These are phyloP conservation scores for Euclidium syriacum DNA, from an alignment of 345 rosid species.

Conservation along the genomic window DNA sequence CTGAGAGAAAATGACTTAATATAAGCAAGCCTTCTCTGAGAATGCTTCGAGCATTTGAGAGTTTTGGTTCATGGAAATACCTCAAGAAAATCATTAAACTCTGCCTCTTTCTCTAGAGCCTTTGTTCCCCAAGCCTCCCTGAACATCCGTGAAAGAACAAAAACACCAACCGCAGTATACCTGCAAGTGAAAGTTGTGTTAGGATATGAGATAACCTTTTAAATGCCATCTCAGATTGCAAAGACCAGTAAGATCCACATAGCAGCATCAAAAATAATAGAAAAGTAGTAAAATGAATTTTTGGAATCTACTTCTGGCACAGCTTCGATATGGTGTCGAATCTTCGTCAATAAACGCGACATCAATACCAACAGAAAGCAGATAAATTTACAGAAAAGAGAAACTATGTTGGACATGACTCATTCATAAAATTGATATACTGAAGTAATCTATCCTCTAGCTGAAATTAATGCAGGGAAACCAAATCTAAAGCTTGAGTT, in stretches of 20 bases:
- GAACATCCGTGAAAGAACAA: slow-evolving; percentile 87
- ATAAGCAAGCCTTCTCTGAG: slow-evolving; percentile 2
- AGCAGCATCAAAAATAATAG: not conserved
- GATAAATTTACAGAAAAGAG: not conserved
- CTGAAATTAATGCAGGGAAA: not conserved
- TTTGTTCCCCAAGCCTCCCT: slow-evolving; percentile 84
- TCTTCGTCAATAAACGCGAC: not conserved
- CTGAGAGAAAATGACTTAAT: slow-evolving; percentile 38
- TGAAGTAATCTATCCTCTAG: not conserved
- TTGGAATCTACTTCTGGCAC: not conserved
- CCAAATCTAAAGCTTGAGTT: not conserved
- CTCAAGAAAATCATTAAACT: slow-evolving; percentile 88
- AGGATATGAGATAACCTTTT: not conserved
- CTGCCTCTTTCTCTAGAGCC: slow-evolving; percentile 61
- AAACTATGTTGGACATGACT: not conserved
- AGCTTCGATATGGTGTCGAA: slow-evolving; percentile 5
- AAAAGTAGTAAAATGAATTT: not conserved
- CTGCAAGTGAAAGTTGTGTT: slow-evolving; percentile 34
- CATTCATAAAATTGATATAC: not conserved
- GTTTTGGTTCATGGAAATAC: slow-evolving; percentile 32
- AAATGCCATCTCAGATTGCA: not conserved
- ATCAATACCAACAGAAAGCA: slow-evolving; percentile 2
- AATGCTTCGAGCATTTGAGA: not conserved
- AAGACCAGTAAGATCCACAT: not conserved
- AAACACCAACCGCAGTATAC: slow-evolving; percentile 96